A percentile compares a stretch with the other conserved stretches of the same genome.
Conservation (phyloP, 441 rosid genomes). For the Viola pubescens region DNA sequence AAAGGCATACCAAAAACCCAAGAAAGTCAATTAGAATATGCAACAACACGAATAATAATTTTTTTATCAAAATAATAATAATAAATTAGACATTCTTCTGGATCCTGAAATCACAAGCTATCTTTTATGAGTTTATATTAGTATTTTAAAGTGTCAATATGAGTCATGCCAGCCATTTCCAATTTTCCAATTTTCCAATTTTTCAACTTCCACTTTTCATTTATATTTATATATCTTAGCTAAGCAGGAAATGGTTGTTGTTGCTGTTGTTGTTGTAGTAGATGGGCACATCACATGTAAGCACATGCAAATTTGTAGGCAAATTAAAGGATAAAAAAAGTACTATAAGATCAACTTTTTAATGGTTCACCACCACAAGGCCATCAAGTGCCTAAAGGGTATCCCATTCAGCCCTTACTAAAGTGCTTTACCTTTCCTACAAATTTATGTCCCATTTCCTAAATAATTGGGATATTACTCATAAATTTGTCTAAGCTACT, state of each 20-base stretch:
- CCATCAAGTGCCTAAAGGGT: no score
- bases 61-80: no score
- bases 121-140: background rate
- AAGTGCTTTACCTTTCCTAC: no score
- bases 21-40: slow-evolving; percentile 4
- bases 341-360: background rate
- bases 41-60: no score
- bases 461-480: no score
- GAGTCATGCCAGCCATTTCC: background rate
- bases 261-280: background rate
- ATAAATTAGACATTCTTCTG: background rate
- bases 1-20: no score
- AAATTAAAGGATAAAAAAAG: background rate
- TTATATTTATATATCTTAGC: background rate
- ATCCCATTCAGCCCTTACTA: no score
- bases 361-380: no score
- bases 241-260: background rate
- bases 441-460: no score
- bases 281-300: background rate
- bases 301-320: background rate
- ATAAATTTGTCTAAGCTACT: no score
- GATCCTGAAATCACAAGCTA: slow-evolving; percentile 2
- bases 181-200: background rate
- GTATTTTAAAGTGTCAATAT: background rate
- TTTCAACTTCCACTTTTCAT: background rate